Base-by-base conservation (phyloP, 2,329 filamentous ascomycete genomes). In the Colletotrichum shisoi region DNA sequence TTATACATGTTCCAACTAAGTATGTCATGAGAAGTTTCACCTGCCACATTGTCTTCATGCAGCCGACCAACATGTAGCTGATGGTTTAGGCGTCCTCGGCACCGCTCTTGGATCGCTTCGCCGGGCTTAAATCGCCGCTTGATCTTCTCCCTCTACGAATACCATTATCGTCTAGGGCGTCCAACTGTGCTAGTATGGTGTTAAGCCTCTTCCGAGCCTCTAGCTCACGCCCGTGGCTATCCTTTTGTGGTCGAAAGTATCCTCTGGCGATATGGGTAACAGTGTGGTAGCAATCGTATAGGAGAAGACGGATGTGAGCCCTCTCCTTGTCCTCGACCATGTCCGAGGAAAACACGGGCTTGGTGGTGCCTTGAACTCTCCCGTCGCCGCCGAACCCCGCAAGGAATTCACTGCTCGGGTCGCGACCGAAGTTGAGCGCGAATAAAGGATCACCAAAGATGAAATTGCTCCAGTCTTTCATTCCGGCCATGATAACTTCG, bases 401-500 rank as follows among this genome's bases (percentile, higher is more conserved):
- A 31, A 85, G 74, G 40, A 87, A 83, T 0, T 80, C 78, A 13
- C 77, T 71, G 4, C 77, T 81, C 0, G 82, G 78, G 19, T 77
- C 73, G 15, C 81, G 78, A 71, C 77, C 80, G 70, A 88, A 85
- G 7, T 79, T 79, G 3, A 77, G 78, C 2, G 83, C 80, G 57
- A 89, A 77, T 2, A 89, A 73, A 0, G 86, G 85, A 68, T 89
- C 87, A 12, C 86, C 87, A 69, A 89, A 89, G 12, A 88, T 70
- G 49, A 83, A 83, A 65, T 82, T 83, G 67, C 83, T 83, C 86
- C 86, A 89, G 75, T 86, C 84, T 39, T 79, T 79, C n/a, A 89
- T 73, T 0, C 59, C 46, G 12, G 48, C 57, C 46, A 59, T 67
- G 54, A 53, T 45, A 44, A 65, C 59, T 21, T 37, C 59, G 24